Evolutionary conservation across 208 protist species (phyloP), one percentile per base, ranked within the genome.

Genomic region (Vickermania spadyakhi): DNA sequence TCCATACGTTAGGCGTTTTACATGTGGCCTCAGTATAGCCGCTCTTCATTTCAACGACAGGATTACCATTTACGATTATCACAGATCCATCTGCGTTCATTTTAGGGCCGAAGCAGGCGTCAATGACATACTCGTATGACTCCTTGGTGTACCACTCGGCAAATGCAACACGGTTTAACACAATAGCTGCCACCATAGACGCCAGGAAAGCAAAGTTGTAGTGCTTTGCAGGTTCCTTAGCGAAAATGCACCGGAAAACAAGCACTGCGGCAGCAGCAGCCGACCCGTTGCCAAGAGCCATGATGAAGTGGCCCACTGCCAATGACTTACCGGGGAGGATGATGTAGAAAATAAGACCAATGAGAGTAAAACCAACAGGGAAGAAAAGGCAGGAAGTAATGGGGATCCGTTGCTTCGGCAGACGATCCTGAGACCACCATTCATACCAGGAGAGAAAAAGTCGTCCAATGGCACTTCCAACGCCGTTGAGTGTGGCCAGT

Each of bases 201-300:
- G 52, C 63, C 28, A 60, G 56, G 49, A 58, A 70, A 1, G 51
- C 62, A 45, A 74, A 74, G 31, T 74, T 70, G 49, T 74, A 70
- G 51, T 69, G 63, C 49, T 66, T 70, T 18, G 63, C 68, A 56
- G 58, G 61, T 22, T 74, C 68, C 36, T 74, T 74, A 1, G 68
- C 61, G 22, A 65, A 70, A 3, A 74, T 70, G 2, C 58, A 58
- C 28, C 68, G 68, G 29, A 59, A 45, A 14, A 63, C 61, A 50
- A 70, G 68, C 13, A 64, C 51, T 28, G 63, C 54, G 14, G 57
- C 52, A 42, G 63, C 0, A 14, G 63, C 55, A 41, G 30, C 52
- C 26, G 65, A 64, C 14, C 68, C 68, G 52, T 70, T 70, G 1
- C 50, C 54, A 2, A 70, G 1, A 14, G 68, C 55, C 1, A 66